Evolutionary conservation across 2,329 filamentous ascomycete genomes (phyloP).

Genomic region (Coleophoma cylindrospora): DNA sequence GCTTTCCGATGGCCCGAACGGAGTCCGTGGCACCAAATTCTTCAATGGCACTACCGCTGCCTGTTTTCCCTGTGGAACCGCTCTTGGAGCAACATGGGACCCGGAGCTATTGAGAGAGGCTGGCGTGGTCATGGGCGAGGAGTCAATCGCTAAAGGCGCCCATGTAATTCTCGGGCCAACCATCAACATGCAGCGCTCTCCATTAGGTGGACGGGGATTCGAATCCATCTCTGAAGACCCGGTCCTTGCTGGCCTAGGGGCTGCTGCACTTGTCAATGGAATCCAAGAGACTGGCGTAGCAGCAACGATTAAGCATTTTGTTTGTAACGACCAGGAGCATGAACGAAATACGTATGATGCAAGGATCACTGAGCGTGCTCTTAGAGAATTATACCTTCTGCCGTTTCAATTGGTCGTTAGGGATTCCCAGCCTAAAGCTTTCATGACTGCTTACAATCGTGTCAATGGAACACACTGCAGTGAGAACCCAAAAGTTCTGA

Average conservation of each 20-base stretch:
- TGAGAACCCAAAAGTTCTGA: conserved; percentile 32
- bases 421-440: conserved; percentile 34
- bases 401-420: conserved; percentile 40
- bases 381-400: conserved; percentile 37
- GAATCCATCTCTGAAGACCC: conserved; percentile 44
- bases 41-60: conserved; percentile 36
- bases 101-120: conserved; percentile 55
- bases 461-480: conserved; percentile 40
- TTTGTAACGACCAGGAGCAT: conserved; percentile 38
- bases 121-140: conserved; percentile 61
- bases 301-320: conserved; percentile 42
- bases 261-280: conserved; percentile 37
- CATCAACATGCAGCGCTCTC: conserved; percentile 42
- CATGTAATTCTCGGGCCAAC: conserved; percentile 68
- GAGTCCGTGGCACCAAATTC: conserved; percentile 26
- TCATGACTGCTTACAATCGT: conserved; percentile 43
- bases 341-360: conserved; percentile 30
- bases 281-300: conserved; percentile 36
- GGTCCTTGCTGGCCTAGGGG: conserved; percentile 37
- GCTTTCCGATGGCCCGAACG: conserved; percentile 29
- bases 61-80: conserved; percentile 38
- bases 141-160: conserved; percentile 63
- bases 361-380: conserved; percentile 31
- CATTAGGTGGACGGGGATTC: conserved; percentile 42
- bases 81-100: conserved; percentile 62